phyloP scores from a whole-genome alignment of 495 filamentous ascomycete species.

The Penicillium canescens region DNA sequence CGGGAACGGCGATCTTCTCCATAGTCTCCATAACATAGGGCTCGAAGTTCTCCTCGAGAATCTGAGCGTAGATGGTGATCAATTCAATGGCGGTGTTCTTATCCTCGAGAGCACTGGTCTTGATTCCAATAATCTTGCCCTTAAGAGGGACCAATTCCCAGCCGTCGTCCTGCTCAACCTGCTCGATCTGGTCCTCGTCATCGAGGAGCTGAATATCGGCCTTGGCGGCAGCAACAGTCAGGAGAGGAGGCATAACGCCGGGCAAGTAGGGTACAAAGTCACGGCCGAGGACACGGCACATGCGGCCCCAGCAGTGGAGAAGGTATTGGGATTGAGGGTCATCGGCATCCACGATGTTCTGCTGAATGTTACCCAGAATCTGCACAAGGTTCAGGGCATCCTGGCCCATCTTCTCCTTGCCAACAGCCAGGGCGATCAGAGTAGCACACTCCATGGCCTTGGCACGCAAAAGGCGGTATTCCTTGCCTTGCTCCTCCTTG shows the following conservation, averaged over 20 bases:
- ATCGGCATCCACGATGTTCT: slow-evolving; percentile 84
- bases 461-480: slow-evolving; percentile 84
- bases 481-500: slow-evolving; percentile 84
- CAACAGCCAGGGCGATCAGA: slow-evolving; percentile 92
- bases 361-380: slow-evolving; percentile 82
- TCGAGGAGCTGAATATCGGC: slow-evolving; percentile 97
- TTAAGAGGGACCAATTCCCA: slow-evolving; percentile 97
- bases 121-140: slow-evolving; percentile 97
- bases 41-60: slow-evolving; percentile 87
- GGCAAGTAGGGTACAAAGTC: slow-evolving; percentile 92
- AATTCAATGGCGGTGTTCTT: slow-evolving; percentile 99
- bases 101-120: slow-evolving; percentile 93
- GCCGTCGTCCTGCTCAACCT: slow-evolving; percentile 91
- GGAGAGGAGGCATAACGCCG: slow-evolving; percentile 90
- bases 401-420: slow-evolving; percentile 83
- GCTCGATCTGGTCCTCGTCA: slow-evolving; percentile 90
- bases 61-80: slow-evolving; percentile 94
- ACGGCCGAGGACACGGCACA: slow-evolving; percentile 89
- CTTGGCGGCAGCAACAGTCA: slow-evolving; percentile 89
- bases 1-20: slow-evolving; percentile 93
- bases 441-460: slow-evolving; percentile 99
- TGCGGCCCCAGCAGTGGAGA: slow-evolving; percentile 98
- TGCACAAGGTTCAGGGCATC: slow-evolving; percentile 87
- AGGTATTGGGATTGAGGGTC: slow-evolving; percentile 97
- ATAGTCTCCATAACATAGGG: slow-evolving; percentile 90